A percentile compares a stretch with the other conserved stretches of the same genome.
phyloP scores from a whole-genome alignment of 2,329 filamentous ascomycete genomes.

The Eutypella sp. region DNA sequence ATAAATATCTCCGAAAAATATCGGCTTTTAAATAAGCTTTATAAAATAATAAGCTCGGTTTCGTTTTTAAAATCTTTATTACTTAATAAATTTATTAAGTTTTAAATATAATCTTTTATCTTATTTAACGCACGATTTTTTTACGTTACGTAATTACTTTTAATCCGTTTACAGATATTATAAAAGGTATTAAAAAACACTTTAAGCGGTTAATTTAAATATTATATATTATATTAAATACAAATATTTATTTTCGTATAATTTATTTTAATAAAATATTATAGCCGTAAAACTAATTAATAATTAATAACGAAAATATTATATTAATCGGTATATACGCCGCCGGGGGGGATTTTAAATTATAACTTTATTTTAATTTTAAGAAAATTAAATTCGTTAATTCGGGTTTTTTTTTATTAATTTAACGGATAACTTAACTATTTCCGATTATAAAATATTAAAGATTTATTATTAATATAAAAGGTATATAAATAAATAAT shows the following conservation, averaged over 20 bases:
- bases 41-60: background rate
- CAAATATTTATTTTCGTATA: background rate
- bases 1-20: background rate
- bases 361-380: background rate
- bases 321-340: background rate
- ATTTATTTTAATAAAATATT: background rate
- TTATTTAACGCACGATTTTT: background rate
- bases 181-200: background rate
- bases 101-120: background rate
- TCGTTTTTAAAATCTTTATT: background rate
- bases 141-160: background rate
- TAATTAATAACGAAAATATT: background rate
- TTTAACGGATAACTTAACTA: background rate
- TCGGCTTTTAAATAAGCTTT: background rate
- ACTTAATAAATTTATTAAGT: background rate
- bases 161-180: background rate
- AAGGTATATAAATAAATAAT: too few species aligned
- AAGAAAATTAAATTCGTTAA: background rate
- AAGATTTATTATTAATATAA: too few species aligned
- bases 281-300: background rate
- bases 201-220: background rate
- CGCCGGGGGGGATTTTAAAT: background rate
- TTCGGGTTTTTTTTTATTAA: background rate
- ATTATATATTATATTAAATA: background rate
- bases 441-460: background rate